Conservation (phyloP, 345 rosid genomes). For the Draba incana region DNA sequence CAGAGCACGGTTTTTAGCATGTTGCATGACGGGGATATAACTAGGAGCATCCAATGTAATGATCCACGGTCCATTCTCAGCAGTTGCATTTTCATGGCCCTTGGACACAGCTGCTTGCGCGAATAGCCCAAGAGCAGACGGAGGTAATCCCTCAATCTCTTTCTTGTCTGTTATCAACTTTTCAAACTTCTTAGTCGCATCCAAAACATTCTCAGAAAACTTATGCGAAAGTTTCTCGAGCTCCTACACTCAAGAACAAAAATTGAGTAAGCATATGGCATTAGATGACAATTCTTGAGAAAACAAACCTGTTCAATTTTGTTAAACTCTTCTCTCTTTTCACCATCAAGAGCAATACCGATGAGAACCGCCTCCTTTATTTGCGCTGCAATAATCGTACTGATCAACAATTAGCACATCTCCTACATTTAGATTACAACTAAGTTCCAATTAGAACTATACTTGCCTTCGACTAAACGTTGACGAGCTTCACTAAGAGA, state of each 20-base stretch:
- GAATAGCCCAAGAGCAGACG: constrained; percentile 78
- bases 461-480: constrained; percentile 75
- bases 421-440: no score
- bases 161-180: constrained; percentile 77
- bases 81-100: constrained; percentile 85
- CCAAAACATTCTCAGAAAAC: constrained; percentile 85
- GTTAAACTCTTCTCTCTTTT: constrained; percentile 79
- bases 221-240: constrained; percentile 74
- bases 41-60: constrained; percentile 85
- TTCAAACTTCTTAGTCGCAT: constrained; percentile 91
- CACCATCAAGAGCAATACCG: constrained; percentile 89
- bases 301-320: constrained; percentile 75
- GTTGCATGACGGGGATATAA: constrained; percentile 81
- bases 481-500: constrained; percentile 67
- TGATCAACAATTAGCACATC: constrained; percentile 25
- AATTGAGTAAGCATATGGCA: neutral
- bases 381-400: constrained; percentile 50
- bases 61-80: constrained; percentile 88
- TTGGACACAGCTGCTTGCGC: constrained; percentile 89
- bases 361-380: constrained; percentile 84
- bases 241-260: constrained; percentile 53
- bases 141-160: constrained; percentile 85
- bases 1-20: constrained; percentile 73
- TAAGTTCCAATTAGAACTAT: neutral
- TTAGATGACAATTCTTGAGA: neutral